Base-by-base conservation (phyloP, 257 asterid species). In the Eucommia ulmoides region DNA sequence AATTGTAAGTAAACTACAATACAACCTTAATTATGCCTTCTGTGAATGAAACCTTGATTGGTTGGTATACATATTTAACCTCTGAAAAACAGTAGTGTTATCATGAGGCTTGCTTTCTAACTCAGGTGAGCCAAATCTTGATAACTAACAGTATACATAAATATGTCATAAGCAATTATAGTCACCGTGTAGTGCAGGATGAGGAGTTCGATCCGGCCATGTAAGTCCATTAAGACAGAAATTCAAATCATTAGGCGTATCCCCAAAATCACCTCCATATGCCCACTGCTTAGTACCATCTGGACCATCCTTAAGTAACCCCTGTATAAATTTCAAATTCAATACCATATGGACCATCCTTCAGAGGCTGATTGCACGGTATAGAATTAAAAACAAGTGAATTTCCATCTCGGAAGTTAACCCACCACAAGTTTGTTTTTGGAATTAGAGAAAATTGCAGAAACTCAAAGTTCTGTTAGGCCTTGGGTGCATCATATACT, bases 171-270 rank as follows among this genome's bases (percentile, higher is more conserved):
- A n/a, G n/a, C n/a, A n/a, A n/a, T n/a, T n/a, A n/a, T 22, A 20
- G 51, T 67, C 64, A 86, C 96, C 96, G 46, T 82, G 85, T 20
- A 89, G 14, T 53, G 86, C 96, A 68, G 98, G 96, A 71, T 89
- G 98, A 64, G 94, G 94, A 68, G 61, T 89, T 67, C 98, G 87
- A 71, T 89, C 92, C n/a, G 98, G 98, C 93, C 94, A 85, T 51
- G 69, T 45, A 12, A 89, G 50, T 53, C 98, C 98, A 67, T 89
- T 89, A 45, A 89, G 79, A 55, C 98, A 89, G 62, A 85, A 89
- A 77, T 85, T 89, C 23, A 66, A 78, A 72, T 89, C 98, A 47
- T 85, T 85, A 35, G 96, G 96, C 53, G 26, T 60, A 68, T 89
- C 98, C 55, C 94, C 94, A 65, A 89, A 89, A 71, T 89, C 93